Conservation (phyloP, 495 filamentous ascomycete species). For the Penicillium robsamsonii region DNA sequence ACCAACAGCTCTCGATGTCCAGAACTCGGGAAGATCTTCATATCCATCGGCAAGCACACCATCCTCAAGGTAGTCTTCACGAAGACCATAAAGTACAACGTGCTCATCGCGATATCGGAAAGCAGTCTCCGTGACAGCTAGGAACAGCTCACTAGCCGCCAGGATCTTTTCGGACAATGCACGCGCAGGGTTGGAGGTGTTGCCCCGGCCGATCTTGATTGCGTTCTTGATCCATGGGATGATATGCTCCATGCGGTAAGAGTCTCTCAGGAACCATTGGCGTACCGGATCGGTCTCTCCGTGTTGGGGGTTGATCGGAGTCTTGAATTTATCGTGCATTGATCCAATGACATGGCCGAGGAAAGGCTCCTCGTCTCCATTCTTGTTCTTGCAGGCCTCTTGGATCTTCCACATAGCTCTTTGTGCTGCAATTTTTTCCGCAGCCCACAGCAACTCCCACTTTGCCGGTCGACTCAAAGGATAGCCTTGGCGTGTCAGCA, state of each 20-base stretch:
- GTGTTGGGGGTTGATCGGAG: slow-evolving; percentile 46
- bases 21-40: slow-evolving; percentile 68
- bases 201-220: slow-evolving; percentile 57
- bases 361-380: slow-evolving; percentile 50
- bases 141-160: slow-evolving; percentile 78
- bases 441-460: slow-evolving; percentile 85
- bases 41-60: slow-evolving; percentile 63
- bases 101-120: slow-evolving; percentile 70
- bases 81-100: slow-evolving; percentile 66
- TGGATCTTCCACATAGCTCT: slow-evolving; percentile 75
- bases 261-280: slow-evolving; percentile 79
- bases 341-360: slow-evolving; percentile 65
- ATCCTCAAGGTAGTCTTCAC: slow-evolving; percentile 59
- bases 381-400: slow-evolving; percentile 53
- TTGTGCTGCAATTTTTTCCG: slow-evolving; percentile 87
- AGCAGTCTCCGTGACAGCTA: slow-evolving; percentile 67
- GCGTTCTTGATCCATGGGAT: slow-evolving; percentile 72
- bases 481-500: slow-evolving; percentile 57
- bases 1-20: slow-evolving; percentile 61
- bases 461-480: slow-evolving; percentile 58
- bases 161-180: slow-evolving; percentile 55
- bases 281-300: slow-evolving; percentile 70
- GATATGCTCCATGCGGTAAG: slow-evolving; percentile 68
- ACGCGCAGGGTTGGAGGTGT: slow-evolving; percentile 30
- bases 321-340: slow-evolving; percentile 69